Evolutionary conservation across 352 stramenopile species (phyloP).

Genomic region (Elongisporangium prolatum): DNA sequence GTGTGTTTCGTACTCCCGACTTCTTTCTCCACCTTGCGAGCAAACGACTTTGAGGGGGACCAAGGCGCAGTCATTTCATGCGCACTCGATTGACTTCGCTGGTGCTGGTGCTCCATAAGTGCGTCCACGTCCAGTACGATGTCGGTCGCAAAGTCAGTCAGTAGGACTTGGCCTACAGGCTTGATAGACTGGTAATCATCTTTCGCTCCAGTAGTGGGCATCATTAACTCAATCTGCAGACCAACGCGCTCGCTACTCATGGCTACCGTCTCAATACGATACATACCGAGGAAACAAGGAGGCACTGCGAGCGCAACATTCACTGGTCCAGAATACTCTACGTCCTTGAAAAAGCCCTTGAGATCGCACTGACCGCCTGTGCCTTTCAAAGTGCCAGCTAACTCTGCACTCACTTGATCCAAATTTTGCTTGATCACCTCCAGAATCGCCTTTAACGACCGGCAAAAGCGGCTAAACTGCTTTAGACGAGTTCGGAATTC

Average conservation of each 20-base stretch:
- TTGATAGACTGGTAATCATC: conserved; percentile 11
- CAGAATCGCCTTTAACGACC: conserved; percentile 40
- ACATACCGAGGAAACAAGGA: conserved; percentile 52
- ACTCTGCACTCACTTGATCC: conserved; percentile 41
- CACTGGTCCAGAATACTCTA: conserved; percentile 49
- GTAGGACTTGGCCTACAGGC: conserved; percentile 29
- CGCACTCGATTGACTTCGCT: conserved; percentile 21
- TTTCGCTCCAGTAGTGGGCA: conserved; percentile 17
- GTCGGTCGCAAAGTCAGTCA: conserved; percentile 47
- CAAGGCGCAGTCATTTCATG: conserved; percentile 29
- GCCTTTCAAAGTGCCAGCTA: conserved; percentile 41
- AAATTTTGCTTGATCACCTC: conserved; percentile 59
- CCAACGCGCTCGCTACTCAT: conserved; percentile 38
- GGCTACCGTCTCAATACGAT: conserved; percentile 43
- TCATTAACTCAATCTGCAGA: conserved; percentile 51
- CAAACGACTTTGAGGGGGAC: conserved; percentile 26
- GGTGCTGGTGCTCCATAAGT: conserved; percentile 36
- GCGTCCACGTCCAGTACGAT: conserved; percentile 58
- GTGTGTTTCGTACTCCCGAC: conserved; percentile 28
- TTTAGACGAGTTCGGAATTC: conserved; percentile 43
- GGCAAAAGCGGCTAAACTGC: conserved; percentile 56
- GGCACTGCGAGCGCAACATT: conserved; percentile 42
- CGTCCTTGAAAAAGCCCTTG: conserved; percentile 53
- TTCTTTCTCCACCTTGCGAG: conserved; percentile 17
- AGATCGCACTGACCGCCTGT: conserved; percentile 49